A percentile compares a stretch with the other conserved stretches of the same genome.
phyloP scores from a whole-genome alignment of 805 yeast species.

The Spathaspora sp. region DNA sequence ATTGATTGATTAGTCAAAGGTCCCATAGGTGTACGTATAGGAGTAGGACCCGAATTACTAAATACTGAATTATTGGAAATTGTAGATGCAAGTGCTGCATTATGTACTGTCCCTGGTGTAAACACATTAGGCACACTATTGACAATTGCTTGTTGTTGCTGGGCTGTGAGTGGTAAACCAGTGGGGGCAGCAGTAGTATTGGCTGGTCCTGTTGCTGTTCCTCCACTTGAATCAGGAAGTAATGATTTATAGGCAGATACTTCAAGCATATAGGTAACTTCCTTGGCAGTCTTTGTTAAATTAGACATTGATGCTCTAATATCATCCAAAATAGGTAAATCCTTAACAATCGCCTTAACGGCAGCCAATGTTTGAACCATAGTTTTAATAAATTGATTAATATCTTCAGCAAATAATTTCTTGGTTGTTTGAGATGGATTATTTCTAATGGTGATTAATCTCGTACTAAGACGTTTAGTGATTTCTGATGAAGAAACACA shows the following conservation, averaged over 20 bases:
- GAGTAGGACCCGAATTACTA: conserved; percentile 8
- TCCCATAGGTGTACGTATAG: conserved; percentile 19
- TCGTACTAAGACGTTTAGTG: conserved; percentile 59
- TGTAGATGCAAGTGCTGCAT: conserved; percentile 10
- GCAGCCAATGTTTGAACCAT: conserved; percentile 80
- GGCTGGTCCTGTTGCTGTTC: conserved; percentile 1
- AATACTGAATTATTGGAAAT: conserved; percentile 4
- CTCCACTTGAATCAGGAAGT: conserved; percentile 17
- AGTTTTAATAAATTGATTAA: conserved; percentile 75
- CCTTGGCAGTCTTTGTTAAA: conserved; percentile 85
- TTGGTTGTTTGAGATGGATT: conserved; percentile 50
- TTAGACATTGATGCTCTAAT: conserved; percentile 76
- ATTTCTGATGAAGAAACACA: conserved; percentile 82
- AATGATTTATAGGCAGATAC: conserved; percentile 31
- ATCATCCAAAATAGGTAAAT: conserved; percentile 74
- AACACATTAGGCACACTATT: conserved; percentile 32
- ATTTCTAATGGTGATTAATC: conserved; percentile 48
- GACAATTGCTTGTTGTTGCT: conserved; percentile 14
- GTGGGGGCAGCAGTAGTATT: neutral
- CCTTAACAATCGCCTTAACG: conserved; percentile 78
- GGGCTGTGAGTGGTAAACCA: neutral
- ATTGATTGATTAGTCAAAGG: neutral
- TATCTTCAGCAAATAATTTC: conserved; percentile 77
- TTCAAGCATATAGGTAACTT: conserved; percentile 83
- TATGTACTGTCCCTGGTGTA: conserved; percentile 26